Conservation (phyloP, 192 early-diverging fungal species). For the Umbelopsis sp. region DNA sequence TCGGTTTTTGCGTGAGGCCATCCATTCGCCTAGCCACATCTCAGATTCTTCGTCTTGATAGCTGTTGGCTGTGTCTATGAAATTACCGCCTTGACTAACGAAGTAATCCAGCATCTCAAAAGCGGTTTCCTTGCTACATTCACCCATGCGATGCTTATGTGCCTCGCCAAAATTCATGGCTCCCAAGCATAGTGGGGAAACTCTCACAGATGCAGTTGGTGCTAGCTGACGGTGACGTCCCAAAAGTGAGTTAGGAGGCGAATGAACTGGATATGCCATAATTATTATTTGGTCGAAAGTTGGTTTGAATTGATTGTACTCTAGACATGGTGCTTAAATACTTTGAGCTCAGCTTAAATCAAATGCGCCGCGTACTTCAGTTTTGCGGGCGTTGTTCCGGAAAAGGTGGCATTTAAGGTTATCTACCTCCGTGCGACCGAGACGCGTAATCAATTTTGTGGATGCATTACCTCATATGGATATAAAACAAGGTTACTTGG, state of each 20-base stretch:
- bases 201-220: constrained; percentile 35
- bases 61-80: constrained; percentile 57
- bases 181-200: constrained; percentile 44
- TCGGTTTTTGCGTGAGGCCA: constrained; percentile 45
- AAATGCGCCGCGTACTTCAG: too few relatives aligned
- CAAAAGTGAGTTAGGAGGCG: neutral
- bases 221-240: constrained; percentile 43
- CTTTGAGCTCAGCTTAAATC: too few relatives aligned
- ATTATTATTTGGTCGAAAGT: too few relatives aligned
- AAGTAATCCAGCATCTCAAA: constrained; percentile 53
- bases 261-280: too few relatives aligned
- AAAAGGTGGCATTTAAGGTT: too few relatives aligned
- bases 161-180: constrained; percentile 31
- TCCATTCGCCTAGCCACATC: constrained; percentile 56
- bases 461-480: too few relatives aligned
- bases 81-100: constrained; percentile 50
- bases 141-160: constrained; percentile 28
- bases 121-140: constrained; percentile 39
- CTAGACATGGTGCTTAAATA: too few relatives aligned
- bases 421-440: too few relatives aligned
- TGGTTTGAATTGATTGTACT: too few relatives aligned
- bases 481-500: too few relatives aligned
- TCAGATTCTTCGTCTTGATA: constrained; percentile 62
- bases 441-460: too few relatives aligned
- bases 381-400: too few relatives aligned